These are phyloP conservation scores for Chalciporus sphaerocephalus DNA, from an alignment of 768 basidiomycete genomes.

Conservation along the genomic window DNA sequence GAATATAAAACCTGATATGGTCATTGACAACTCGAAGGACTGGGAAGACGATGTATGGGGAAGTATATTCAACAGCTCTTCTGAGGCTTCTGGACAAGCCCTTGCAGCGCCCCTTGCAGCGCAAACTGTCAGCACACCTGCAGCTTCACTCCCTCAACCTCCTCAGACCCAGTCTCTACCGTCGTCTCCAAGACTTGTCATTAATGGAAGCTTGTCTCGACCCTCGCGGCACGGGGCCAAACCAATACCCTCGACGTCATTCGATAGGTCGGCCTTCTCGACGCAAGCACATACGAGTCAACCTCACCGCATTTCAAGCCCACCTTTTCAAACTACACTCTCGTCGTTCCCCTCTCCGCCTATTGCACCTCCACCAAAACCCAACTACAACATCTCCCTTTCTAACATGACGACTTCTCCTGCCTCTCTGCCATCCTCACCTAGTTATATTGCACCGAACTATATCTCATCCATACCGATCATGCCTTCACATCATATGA, in stretches of 20 bases:
- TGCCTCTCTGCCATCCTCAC: slow-evolving; percentile 6
- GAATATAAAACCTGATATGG: slow-evolving; percentile 43
- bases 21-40: slow-evolving; percentile 35
- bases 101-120: slow-evolving; percentile 10
- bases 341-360: slow-evolving; percentile 10
- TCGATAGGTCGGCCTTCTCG: slow-evolving; percentile 30
- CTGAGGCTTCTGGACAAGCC: slow-evolving; percentile 21
- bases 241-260: slow-evolving; percentile 33
- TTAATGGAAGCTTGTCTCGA: slow-evolving; percentile 31
- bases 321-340: slow-evolving; percentile 20
- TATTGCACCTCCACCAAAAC: slow-evolving; percentile 30
- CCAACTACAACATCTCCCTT: slow-evolving; percentile 58
- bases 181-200: slow-evolving; percentile 33
- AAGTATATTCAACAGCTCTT: slow-evolving; percentile 55
- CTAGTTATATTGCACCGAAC: slow-evolving; percentile 13
- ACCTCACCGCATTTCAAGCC: slow-evolving; percentile 16
- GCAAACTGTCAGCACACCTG: slow-evolving; percentile 14
- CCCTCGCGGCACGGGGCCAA: slow-evolving; percentile 40
- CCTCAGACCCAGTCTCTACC: slow-evolving; percentile 36
- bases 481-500: slow-evolving; percentile 21
- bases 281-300: slow-evolving; percentile 22
- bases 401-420: slow-evolving; percentile 27
- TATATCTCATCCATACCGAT: slow-evolving; percentile 17
- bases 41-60: slow-evolving; percentile 90
- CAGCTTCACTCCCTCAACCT: slow-evolving; percentile 5